Base-by-base conservation (phyloP, 2,329 filamentous ascomycete species). In the Shiraia bambusicola region DNA sequence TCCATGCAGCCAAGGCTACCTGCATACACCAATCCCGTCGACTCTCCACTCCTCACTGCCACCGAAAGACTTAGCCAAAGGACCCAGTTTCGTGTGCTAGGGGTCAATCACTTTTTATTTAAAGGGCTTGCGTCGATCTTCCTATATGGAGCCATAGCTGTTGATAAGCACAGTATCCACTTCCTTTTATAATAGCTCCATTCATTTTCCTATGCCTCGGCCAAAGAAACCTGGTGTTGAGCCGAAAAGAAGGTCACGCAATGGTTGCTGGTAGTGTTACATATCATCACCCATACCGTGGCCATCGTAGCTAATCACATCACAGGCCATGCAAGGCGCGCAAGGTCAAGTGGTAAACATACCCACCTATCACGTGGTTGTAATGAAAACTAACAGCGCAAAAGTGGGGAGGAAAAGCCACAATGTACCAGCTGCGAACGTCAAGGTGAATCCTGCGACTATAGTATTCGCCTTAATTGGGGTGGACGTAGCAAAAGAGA, bases 391-490 rank as follows among this genome's bases (percentile, higher is more conserved):
- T 63, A 52, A 66, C 55, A 16, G 6, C 49, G 16, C 16, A 26
- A 28, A 33, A 80, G 77, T 69, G 87, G 85, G 49, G 88, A 92
- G 66, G 83, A 87, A 61, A 85, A 84, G 52, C 87, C 88, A 11
- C 71, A 69, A 48, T 92, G 88, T 67, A 59, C 78, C 34, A 90
- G 89, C 60, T 92, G 88, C 67, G 76, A 82, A 56, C 82, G 82
- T 47, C 82, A 84, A 50, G 82, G 83, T 47, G 86, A 89, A 61
- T 72, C 73, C 33, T 93, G 88, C 71, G 87, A 93, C 67, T 92
- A 91, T 65, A 87, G 82, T 57, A 87, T 92, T 55, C 79, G 86
- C 24, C 72, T 92, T 51, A 91, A 91, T 58, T 92, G 88, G 88
- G 84, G 86, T 46, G 86, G 87, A 4, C 79, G 87, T 42, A 76